Evolutionary conservation across 768 basidiomycete genomes (phyloP).

Genomic region (Symmetrospora coprosmae): DNA sequence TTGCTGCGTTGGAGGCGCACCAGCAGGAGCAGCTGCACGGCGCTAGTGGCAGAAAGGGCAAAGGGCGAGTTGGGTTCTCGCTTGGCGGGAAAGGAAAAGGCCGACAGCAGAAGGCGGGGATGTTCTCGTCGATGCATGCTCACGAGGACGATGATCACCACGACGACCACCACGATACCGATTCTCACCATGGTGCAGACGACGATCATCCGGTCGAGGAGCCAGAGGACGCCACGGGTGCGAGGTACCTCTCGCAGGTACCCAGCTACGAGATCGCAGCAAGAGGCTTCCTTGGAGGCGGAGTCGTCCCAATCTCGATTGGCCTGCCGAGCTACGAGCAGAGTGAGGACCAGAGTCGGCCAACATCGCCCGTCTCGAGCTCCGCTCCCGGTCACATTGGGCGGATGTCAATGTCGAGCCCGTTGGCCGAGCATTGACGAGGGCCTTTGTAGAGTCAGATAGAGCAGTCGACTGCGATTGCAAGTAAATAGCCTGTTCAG

Average conservation of each 20-base stretch:
- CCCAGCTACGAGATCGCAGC: conserved; percentile 75
- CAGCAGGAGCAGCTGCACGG: conserved; percentile 5
- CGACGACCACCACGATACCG: not conserved
- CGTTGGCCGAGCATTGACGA: too few species aligned
- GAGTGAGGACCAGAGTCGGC: conserved; percentile 36
- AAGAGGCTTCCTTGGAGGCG: conserved; percentile 71
- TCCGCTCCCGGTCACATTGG: too few species aligned
- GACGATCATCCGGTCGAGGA: not conserved
- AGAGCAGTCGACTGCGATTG: too few species aligned
- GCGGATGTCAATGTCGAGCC: too few species aligned
- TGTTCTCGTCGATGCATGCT: not conserved
- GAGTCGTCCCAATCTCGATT: conserved; percentile 68
- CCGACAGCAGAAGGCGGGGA: not conserved
- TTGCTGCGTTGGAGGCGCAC: conserved; percentile 6
- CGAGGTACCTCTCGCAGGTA: conserved; percentile 43
- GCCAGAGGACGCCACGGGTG: not conserved
- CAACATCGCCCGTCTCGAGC: too few species aligned
- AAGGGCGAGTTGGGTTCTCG: not conserved
- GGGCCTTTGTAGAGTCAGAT: too few species aligned
- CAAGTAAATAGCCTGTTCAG: too few species aligned
- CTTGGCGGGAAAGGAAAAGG: not conserved
- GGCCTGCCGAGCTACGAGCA: conserved; percentile 83
- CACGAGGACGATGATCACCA: conserved; percentile 12
- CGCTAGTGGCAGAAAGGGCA: conserved; percentile 8
- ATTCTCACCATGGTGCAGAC: not conserved